A percentile compares a stretch with the other conserved stretches of the same genome.
These are phyloP conservation scores for Talaromyces wortmannii DNA, from an alignment of 495 filamentous ascomycete genomes.

Conservation along the genomic window DNA sequence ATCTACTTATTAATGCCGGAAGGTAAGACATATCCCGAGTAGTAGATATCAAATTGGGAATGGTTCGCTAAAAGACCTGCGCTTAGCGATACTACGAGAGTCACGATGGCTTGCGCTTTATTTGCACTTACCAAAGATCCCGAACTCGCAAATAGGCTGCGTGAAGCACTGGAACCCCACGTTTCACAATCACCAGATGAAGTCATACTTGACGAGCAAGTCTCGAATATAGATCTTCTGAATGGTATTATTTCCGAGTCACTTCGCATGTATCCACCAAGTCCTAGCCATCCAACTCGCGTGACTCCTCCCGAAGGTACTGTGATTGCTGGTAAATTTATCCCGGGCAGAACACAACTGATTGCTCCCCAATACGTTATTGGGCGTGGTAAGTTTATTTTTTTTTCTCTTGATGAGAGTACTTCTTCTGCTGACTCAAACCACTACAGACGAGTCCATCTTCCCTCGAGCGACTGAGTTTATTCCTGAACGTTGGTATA, in stretches of 20 bases:
- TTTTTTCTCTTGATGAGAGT: background rate
- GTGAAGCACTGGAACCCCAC: background rate
- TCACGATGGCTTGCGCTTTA: background rate
- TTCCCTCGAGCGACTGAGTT: background rate
- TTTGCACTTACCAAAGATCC: background rate
- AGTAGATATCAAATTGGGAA: no score
- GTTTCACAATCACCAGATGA: no score
- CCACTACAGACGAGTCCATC: background rate
- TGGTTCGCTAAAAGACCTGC: background rate
- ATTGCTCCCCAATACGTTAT: background rate
- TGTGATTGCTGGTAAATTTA: background rate
- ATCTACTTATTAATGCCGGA: conserved; percentile 2
- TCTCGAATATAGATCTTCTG: background rate
- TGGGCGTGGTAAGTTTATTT: background rate
- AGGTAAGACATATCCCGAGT: background rate
- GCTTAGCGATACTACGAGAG: conserved; percentile 1
- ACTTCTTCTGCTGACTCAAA: background rate
- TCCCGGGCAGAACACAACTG: background rate
- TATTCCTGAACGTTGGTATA: conserved; percentile 6
- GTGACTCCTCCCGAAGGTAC: background rate
- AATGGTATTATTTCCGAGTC: background rate
- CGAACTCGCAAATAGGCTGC: background rate
- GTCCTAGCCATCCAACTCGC: background rate
- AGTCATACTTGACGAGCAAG: no score
- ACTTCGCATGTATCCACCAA: background rate